A percentile compares a stretch with the other conserved stretches of the same genome.
phyloP scores from a whole-genome alignment of 2,329 filamentous ascomycete genomes.

The Trichoderma gracile region DNA sequence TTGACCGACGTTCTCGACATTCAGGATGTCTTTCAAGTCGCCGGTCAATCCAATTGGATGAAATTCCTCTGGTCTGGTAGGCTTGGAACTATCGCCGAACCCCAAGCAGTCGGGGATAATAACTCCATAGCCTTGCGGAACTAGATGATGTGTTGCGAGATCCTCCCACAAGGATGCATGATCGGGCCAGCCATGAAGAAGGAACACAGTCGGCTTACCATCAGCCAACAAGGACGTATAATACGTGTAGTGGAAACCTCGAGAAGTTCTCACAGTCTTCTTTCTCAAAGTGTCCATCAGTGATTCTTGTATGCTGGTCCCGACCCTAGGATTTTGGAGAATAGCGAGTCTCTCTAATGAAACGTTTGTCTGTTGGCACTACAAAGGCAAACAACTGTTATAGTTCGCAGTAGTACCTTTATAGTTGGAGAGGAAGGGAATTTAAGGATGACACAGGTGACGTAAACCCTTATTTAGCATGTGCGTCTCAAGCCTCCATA shows the following conservation, averaged over 20 bases:
- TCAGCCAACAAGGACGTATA: neutral
- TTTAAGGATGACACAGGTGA: too few relatives aligned
- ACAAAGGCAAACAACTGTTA: neutral
- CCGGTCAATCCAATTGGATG: neutral
- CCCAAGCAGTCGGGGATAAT: conserved; percentile 1
- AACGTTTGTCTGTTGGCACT: neutral
- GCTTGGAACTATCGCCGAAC: neutral
- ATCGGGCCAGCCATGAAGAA: conserved; percentile 2
- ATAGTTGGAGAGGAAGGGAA: too few relatives aligned
- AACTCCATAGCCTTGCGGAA: neutral
- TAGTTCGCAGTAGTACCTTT: too few relatives aligned
- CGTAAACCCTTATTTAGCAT: too few relatives aligned
- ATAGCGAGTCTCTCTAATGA: neutral
- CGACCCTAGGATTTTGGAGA: neutral
- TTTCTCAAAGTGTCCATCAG: neutral
- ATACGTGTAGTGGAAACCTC: neutral
- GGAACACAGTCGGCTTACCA: neutral
- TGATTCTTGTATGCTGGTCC: neutral
- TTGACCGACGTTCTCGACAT: neutral
- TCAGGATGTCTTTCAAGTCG: neutral
- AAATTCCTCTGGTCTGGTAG: neutral
- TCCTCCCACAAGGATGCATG: neutral
- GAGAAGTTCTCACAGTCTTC: neutral
- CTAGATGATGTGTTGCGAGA: neutral
- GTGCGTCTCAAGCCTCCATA: too few relatives aligned